phyloP scores from a whole-genome alignment of 768 basidiomycete genomes.

The Psilocybe azurescens region DNA sequence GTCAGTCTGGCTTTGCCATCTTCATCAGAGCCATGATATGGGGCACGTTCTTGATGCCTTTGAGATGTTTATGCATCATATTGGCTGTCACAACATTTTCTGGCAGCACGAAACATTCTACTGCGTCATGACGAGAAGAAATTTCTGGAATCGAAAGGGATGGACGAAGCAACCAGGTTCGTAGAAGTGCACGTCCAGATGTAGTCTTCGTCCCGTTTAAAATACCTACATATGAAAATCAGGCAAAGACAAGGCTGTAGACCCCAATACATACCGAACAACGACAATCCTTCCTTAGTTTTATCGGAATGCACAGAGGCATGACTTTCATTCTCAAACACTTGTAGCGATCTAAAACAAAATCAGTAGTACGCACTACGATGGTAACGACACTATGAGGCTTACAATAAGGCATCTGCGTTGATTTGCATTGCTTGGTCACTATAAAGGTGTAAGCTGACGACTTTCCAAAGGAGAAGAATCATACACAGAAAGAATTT shows the following conservation, averaged over 20 bases:
- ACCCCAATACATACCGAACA: constrained; percentile 74
- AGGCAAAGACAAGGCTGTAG: not conserved
- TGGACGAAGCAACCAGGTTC: constrained; percentile 90
- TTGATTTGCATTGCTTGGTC: constrained; percentile 91
- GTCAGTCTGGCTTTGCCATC: constrained; percentile 65
- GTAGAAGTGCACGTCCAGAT: constrained; percentile 76
- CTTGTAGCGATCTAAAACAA: constrained; percentile 77
- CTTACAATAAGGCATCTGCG: constrained; percentile 82
- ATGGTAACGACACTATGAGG: not conserved
- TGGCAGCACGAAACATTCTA: constrained; percentile 72
- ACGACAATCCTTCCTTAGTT: constrained; percentile 88
- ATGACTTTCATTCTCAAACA: constrained; percentile 89
- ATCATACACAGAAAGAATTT: constrained; percentile 70
- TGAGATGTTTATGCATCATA: constrained; percentile 68
- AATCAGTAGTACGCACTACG: not conserved
- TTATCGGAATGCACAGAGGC: constrained; percentile 84
- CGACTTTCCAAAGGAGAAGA: not conserved
- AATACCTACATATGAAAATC: constrained; percentile 47
- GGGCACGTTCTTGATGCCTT: constrained; percentile 80
- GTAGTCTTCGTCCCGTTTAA: constrained; percentile 80
- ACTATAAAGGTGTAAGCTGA: constrained; percentile 42
- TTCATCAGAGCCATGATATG: constrained; percentile 61
- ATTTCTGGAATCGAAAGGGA: constrained; percentile 75
- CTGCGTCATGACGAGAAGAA: constrained; percentile 78
- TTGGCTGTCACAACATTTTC: constrained; percentile 67